Evolutionary conservation across 73 alveolate species (phyloP).

Genomic region (Symbiodinium pilosum): DNA sequence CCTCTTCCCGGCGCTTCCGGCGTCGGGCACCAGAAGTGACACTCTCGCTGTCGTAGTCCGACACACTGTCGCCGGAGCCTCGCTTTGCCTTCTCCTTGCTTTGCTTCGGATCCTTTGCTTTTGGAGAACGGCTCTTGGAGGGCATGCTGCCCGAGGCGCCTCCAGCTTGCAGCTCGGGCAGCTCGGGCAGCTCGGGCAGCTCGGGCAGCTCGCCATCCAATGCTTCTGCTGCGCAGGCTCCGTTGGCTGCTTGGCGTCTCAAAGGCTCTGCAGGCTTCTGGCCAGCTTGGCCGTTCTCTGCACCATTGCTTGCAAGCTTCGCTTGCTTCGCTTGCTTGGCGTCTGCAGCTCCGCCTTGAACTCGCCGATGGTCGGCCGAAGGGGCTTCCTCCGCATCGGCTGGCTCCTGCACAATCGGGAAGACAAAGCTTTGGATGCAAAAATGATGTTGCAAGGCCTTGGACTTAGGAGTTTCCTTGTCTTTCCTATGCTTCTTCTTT

Average conservation of each 20-base stretch:
- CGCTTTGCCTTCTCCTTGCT: conserved; percentile 9
- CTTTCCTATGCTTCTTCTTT: neutral
- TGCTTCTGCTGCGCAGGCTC: conserved; percentile 71
- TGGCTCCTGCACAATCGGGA: neutral
- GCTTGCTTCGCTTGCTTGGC: neutral
- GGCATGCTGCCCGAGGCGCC: neutral
- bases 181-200: too few species aligned
- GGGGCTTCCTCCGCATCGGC: conserved; percentile 1
- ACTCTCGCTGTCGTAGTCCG: neutral
- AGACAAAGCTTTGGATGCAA: neutral
- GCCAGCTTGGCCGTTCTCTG: neutral
- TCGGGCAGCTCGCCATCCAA: conserved; percentile 26
- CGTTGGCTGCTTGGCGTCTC: neutral
- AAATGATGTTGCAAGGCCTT: neutral
- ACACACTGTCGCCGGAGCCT: neutral
- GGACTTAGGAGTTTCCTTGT: neutral
- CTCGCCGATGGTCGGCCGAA: conserved; percentile 35
- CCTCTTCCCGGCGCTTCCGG: conserved; percentile 47
- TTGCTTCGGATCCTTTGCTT: neutral
- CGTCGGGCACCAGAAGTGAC: neutral
- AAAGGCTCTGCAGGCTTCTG: neutral
- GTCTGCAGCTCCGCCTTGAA: conserved; percentile 77
- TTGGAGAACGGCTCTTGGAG: too few species aligned
- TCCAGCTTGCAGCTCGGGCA: neutral
- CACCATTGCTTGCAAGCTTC: neutral